Evolutionary conservation across 2,329 filamentous ascomycete genomes (phyloP).

Genomic region (Trichoderma guizhouense): DNA sequence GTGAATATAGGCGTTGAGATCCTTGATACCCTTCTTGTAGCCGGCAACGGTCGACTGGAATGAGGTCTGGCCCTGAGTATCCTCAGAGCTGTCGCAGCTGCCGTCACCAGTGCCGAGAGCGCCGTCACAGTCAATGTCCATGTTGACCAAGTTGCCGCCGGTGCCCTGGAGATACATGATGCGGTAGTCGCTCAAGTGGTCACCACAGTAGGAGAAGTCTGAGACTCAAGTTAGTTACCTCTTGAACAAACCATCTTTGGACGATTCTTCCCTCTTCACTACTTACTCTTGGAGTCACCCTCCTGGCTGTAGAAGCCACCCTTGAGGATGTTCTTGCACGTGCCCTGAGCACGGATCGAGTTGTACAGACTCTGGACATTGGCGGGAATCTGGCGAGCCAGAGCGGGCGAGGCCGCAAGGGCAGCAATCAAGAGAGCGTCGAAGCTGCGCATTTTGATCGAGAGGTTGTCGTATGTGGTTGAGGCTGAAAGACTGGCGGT

Average conservation of each 20-base stretch:
- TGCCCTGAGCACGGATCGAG: slow-evolving; percentile 27
- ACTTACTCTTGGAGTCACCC: slow-evolving; percentile 27
- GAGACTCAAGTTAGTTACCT: neutral
- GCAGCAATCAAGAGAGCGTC: slow-evolving; percentile 1
- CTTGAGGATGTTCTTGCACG: slow-evolving; percentile 31
- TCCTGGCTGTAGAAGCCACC: slow-evolving; percentile 33
- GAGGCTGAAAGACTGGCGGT: neutral
- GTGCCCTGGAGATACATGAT: slow-evolving; percentile 46
- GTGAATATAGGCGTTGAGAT: slow-evolving; percentile 51
- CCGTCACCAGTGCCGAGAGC: slow-evolving; percentile 32
- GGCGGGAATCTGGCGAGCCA: slow-evolving; percentile 25
- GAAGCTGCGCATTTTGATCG: slow-evolving; percentile 13
- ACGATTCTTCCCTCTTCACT: neutral
- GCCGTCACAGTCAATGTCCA: slow-evolving; percentile 53
- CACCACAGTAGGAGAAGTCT: slow-evolving; percentile 39
- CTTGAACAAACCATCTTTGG: neutral
- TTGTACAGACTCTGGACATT: slow-evolving; percentile 33
- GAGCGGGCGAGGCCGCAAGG: slow-evolving; percentile 11
- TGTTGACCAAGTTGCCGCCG: slow-evolving; percentile 28
- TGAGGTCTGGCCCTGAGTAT: slow-evolving; percentile 42
- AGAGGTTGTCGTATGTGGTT: neutral
- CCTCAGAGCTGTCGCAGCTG: slow-evolving; percentile 40
- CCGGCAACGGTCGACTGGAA: slow-evolving; percentile 38
- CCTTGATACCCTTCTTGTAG: slow-evolving; percentile 38
- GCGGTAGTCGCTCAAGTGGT: slow-evolving; percentile 34